These are phyloP conservation scores for Arthrobotrys musiformis DNA, from an alignment of 2,329 filamentous ascomycete species.

Conservation along the genomic window DNA sequence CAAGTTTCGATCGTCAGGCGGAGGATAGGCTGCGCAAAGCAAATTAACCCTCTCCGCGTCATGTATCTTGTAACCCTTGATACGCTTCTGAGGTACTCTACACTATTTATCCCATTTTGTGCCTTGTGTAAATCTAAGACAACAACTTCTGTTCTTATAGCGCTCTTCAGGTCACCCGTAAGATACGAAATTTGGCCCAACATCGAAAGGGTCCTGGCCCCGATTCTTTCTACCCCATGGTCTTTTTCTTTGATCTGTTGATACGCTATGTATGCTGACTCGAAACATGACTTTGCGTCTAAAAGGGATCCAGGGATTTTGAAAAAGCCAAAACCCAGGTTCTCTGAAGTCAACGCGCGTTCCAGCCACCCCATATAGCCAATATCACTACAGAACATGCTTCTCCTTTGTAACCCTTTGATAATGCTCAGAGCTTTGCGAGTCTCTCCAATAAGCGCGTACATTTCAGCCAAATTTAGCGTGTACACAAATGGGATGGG, in stretches of 20 bases:
- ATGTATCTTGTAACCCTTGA: neutral
- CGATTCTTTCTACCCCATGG: neutral
- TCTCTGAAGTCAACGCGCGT: too few species aligned
- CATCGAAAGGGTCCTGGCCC: neutral
- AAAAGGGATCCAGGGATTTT: neutral
- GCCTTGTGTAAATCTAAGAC: neutral
- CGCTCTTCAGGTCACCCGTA: neutral
- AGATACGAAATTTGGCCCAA: neutral
- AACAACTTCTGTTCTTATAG: neutral
- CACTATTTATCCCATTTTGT: neutral
- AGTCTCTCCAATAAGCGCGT: too few species aligned
- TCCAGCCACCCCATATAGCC: too few species aligned
- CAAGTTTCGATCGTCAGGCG: slow-evolving; percentile 13
- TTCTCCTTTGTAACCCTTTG: too few species aligned
- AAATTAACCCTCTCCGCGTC: neutral
- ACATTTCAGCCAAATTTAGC: too few species aligned
- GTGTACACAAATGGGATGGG: too few species aligned
- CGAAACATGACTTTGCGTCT: neutral
- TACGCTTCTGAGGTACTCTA: neutral
- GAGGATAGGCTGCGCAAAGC: slow-evolving; percentile 1
- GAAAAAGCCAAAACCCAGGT: neutral
- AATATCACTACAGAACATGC: too few species aligned
- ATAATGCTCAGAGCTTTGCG: too few species aligned
- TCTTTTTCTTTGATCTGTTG: neutral
- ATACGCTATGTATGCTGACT: neutral